phyloP scores from a whole-genome alignment of 2,329 filamentous ascomycete genomes.

The Trichoderma hamatum region DNA sequence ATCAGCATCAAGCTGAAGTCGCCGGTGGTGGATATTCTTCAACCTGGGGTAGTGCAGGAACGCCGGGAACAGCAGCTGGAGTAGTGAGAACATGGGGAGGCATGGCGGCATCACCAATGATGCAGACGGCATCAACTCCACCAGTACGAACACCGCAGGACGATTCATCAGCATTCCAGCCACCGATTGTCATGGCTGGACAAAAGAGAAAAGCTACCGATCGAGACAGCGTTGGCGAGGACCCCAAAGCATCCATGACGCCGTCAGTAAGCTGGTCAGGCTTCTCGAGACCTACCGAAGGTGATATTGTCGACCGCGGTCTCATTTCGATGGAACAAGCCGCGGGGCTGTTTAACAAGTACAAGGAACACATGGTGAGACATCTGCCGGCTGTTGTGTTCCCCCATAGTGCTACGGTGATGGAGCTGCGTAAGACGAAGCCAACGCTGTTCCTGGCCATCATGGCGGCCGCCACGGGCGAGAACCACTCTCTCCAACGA shows the following conservation, averaged over 20 bases:
- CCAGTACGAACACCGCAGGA: constrained; percentile 14
- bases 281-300: constrained; percentile 35
- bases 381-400: constrained; percentile 68
- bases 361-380: constrained; percentile 60
- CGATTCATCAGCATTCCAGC: constrained; percentile 11
- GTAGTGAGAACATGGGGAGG: constrained; percentile 17
- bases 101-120: constrained; percentile 22
- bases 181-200: constrained; percentile 28
- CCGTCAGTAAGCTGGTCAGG: constrained; percentile 22
- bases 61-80: background rate
- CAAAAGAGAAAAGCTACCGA: constrained; percentile 26
- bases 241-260: constrained; percentile 12
- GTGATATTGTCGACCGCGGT: constrained; percentile 62
- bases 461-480: constrained; percentile 66
- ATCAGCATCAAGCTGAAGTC: constrained; percentile 7
- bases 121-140: constrained; percentile 21
- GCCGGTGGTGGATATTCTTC: background rate
- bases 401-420: constrained; percentile 54
- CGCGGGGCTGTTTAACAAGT: constrained; percentile 58
- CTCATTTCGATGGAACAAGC: constrained; percentile 60
- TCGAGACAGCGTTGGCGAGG: constrained; percentile 10
- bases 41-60: background rate
- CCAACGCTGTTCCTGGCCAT: constrained; percentile 72
- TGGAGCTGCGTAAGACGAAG: constrained; percentile 59
- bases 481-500: constrained; percentile 59